A percentile compares a stretch with the other conserved stretches of the same genome.
phyloP scores from a whole-genome alignment of 805 yeast genomes.

The Yarrowia sp. region DNA sequence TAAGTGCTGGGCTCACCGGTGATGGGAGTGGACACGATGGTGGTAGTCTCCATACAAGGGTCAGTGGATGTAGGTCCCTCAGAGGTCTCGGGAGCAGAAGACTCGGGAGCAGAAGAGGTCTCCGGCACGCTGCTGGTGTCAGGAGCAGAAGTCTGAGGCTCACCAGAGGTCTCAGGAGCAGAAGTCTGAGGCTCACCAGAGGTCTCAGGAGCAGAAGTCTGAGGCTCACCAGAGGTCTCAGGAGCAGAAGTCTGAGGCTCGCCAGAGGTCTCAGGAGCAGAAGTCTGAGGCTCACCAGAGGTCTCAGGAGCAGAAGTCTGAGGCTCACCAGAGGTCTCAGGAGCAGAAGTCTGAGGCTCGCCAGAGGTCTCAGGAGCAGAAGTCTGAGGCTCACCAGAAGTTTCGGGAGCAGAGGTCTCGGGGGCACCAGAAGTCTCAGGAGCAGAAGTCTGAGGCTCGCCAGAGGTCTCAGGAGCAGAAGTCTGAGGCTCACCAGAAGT shows the following conservation, averaged over 20 bases:
- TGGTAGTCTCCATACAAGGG: slow-evolving; percentile 5
- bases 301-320: too few species aligned
- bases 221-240: neutral
- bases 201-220: neutral
- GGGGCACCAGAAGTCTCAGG: too few species aligned
- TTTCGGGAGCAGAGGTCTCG: too few species aligned
- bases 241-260: neutral
- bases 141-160: neutral
- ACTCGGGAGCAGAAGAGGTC: neutral
- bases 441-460: too few species aligned
- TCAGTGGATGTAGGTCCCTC: neutral
- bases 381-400: too few species aligned
- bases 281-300: too few species aligned
- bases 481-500: too few species aligned
- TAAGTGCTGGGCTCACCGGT: neutral
- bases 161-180: neutral
- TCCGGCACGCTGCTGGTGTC: neutral
- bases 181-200: neutral
- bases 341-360: too few species aligned
- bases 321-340: too few species aligned
- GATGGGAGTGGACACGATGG: neutral
- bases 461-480: too few species aligned
- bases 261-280: neutral
- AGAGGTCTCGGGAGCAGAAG: neutral
- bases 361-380: too few species aligned